A percentile compares a stretch with the other conserved stretches of the same genome.
phyloP scores from a whole-genome alignment of 257 asterid species.

The Eucommia ulmoides region DNA sequence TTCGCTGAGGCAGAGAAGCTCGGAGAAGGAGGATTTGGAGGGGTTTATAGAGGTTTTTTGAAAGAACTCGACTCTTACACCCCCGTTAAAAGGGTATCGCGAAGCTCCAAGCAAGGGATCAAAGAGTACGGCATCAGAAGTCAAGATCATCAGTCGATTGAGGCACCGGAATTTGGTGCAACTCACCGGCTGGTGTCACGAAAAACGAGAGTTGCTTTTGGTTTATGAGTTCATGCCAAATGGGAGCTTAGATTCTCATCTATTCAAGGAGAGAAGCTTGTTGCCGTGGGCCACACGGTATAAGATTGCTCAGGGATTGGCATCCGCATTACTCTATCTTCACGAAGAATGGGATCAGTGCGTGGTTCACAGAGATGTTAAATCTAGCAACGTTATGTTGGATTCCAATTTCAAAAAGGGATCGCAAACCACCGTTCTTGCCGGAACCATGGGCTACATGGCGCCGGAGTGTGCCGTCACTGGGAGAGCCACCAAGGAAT shows the following conservation, averaged over 20 bases:
- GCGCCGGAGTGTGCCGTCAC: conserved; percentile 28
- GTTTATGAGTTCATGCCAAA: conserved; percentile 34
- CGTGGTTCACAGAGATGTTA: conserved; percentile 30
- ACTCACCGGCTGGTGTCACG: conserved; percentile 50
- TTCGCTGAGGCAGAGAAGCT: conserved; percentile 15
- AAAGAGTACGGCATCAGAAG: conserved; percentile 50
- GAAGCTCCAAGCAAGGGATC: conserved; percentile 31
- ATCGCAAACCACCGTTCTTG: conserved; percentile 24
- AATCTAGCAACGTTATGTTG: conserved; percentile 34
- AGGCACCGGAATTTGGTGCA: conserved; percentile 42
- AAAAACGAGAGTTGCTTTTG: conserved; percentile 23
- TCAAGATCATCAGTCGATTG: conserved; percentile 34
- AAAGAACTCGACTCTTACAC: conserved; percentile 5
- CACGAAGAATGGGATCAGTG: conserved; percentile 36
- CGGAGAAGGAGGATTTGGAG: conserved; percentile 38
- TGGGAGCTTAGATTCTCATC: conserved; percentile 32
- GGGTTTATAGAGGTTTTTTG: conserved; percentile 25
- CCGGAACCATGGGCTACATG: conserved; percentile 31
- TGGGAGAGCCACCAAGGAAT: conserved; percentile 28
- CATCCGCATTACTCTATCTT: conserved; percentile 27
- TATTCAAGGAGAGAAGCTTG: conserved; percentile 8
- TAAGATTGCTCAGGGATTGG: conserved; percentile 27
- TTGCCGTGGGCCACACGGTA: conserved; percentile 16
- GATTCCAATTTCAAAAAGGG: conserved; percentile 29
- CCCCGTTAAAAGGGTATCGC: conserved; percentile 34